Conservation (phyloP, 73 alveolate genomes). For the Paramecium sonneborni region DNA sequence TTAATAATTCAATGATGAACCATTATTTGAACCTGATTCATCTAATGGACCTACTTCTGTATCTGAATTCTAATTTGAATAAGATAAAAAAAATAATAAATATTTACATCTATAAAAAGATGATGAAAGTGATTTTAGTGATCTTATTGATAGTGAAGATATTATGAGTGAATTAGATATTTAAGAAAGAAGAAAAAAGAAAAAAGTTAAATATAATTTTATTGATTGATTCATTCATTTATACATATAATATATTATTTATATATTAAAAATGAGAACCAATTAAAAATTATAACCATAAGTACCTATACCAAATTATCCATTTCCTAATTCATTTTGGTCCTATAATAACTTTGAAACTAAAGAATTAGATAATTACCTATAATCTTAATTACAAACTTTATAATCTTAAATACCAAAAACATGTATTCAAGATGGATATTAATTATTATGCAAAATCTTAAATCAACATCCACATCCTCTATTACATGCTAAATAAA, state of each 20-base stretch:
- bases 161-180: slow-evolving; percentile 18
- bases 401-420: background rate
- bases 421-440: slow-evolving; percentile 10
- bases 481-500: background rate
- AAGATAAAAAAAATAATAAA: slow-evolving; percentile 19
- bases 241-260: background rate
- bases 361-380: background rate
- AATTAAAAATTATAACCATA: background rate
- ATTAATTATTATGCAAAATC: background rate
- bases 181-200: background rate
- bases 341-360: background rate
- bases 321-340: slow-evolving; percentile 18
- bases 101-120: background rate
- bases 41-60: slow-evolving; percentile 25
- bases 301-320: background rate
- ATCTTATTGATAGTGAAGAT: slow-evolving; percentile 38
- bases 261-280: background rate
- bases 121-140: background rate
- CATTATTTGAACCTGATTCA: slow-evolving; percentile 33
- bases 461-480: slow-evolving; percentile 34
- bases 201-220: background rate
- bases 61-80: slow-evolving; percentile 17
- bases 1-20: background rate
- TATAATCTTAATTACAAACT: background rate
- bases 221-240: background rate